These are phyloP conservation scores for Xylariaceae sp. DNA, from an alignment of 2,329 filamentous ascomycete genomes.

Conservation along the genomic window DNA sequence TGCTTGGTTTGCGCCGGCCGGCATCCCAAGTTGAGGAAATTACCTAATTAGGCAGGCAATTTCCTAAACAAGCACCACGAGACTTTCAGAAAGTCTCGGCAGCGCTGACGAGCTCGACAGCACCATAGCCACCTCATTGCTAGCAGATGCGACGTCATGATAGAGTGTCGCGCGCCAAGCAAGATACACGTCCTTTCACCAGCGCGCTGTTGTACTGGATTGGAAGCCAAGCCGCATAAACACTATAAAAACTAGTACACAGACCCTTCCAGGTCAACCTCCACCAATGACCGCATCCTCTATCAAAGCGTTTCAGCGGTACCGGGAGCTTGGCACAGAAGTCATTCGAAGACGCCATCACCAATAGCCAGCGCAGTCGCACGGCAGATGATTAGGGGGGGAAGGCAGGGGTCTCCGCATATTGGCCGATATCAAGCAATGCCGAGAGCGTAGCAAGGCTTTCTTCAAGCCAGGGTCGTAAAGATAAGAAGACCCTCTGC, in stretches of 20 bases:
- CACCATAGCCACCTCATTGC: slow-evolving; percentile 21
- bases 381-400: slow-evolving; percentile 21
- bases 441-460: slow-evolving; percentile 24
- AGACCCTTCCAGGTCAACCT: slow-evolving; percentile 1
- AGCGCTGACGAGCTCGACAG: slow-evolving; percentile 11
- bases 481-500: slow-evolving; percentile 34
- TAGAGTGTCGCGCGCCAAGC: slow-evolving; percentile 22
- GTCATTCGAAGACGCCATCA: slow-evolving; percentile 23
- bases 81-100: slow-evolving; percentile 30
- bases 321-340: slow-evolving; percentile 23
- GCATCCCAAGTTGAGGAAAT: slow-evolving; percentile 21
- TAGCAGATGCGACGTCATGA: slow-evolving; percentile 35
- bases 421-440: slow-evolving; percentile 18
- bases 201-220: slow-evolving; percentile 22
- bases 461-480: slow-evolving; percentile 30
- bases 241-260: slow-evolving; percentile 2
- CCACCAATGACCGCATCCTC: slow-evolving; percentile 12
- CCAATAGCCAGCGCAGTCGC: slow-evolving; percentile 20
- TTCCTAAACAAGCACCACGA: slow-evolving; percentile 30
- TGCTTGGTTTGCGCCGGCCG: slow-evolving; percentile 16
- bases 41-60: slow-evolving; percentile 39
- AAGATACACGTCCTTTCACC: slow-evolving; percentile 24
- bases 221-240: slow-evolving; percentile 20
- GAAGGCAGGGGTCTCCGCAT: slow-evolving; percentile 17
- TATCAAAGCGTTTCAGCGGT: slow-evolving; percentile 9